phyloP scores from a whole-genome alignment of 179 eudicot genomes.

The Carnegiea gigantea region DNA sequence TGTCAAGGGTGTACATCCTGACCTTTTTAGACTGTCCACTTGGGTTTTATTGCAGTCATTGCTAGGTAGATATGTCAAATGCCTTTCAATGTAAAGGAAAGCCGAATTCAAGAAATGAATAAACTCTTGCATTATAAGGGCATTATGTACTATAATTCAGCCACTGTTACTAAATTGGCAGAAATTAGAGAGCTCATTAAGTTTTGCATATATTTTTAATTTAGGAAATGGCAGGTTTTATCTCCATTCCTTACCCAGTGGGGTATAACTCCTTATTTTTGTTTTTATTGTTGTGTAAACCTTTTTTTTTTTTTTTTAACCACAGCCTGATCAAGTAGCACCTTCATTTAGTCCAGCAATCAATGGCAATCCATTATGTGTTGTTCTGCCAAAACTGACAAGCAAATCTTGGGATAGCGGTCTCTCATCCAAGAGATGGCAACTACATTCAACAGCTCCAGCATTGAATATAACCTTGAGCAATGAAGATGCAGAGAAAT shows the following conservation, averaged over 20 bases:
- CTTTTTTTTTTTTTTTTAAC: slow-evolving; percentile 1
- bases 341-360: slow-evolving; percentile 13
- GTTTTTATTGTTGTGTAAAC: background rate
- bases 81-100: background rate
- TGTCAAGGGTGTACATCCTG: background rate
- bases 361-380: slow-evolving; percentile 19
- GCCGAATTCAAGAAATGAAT: background rate
- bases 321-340: slow-evolving; percentile 46
- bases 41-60: background rate
- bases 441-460: slow-evolving; percentile 48
- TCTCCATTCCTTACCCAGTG: too few relatives aligned
- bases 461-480: slow-evolving; percentile 35
- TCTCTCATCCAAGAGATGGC: slow-evolving; percentile 48
- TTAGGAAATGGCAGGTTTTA: too few relatives aligned
- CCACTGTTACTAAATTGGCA: background rate
- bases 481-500: slow-evolving; percentile 61
- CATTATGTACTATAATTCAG: background rate
- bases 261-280: too few relatives aligned
- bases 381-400: slow-evolving; percentile 11
- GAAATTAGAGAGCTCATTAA: background rate
- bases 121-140: background rate
- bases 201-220: too few relatives aligned
- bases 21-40: background rate
- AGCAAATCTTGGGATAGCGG: slow-evolving; percentile 14
- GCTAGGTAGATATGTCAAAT: background rate